Evolutionary conservation across 495 filamentous ascomycete species (phyloP), one percentile per base, ranked within the genome.

Genomic region (Aspergillus wentii): DNA sequence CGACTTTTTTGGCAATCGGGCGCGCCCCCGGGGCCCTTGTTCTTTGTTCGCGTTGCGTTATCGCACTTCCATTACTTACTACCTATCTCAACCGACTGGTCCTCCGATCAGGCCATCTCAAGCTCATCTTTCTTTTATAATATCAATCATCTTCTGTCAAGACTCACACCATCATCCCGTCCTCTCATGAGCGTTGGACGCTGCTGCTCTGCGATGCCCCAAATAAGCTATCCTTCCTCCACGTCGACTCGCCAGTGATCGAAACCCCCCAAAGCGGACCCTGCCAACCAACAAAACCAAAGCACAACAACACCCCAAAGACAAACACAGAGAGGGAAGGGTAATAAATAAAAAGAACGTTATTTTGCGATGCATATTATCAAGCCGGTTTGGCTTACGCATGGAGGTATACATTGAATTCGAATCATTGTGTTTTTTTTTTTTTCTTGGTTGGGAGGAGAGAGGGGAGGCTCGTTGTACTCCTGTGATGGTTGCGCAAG

Each of bases 361-460:
- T 29, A 19, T 38, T 48, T 56, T 51, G 52, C 61, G 42, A 88
- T 97, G 91, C 84, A 82, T 69, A 82, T 95, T 62, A 85, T 94
- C 61, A 92, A 90, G 72, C 91, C 91, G 41, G 76, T 81, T 44
- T 97, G 90, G 90, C 79, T 97, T 40, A 88, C 80, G 35, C 92
- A 95, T 71, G 84, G 83, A 68, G 86, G 87, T 89, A 71, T 46
- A 68, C 19, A 30, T 18, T 35, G 26, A 31, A 37, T 30, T 32
- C 33, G n/a, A n/a, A n/a, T n/a, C n/a, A n/a, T n/a, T n/a, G n/a
- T n/a, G n/a, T n/a, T n/a, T n/a, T n/a, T n/a, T 15, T 10, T 27
- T 43, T 32, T 28, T 46, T 47, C 44, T 56, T 44, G 23, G 26
- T 4, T 29, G 4, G 26, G 26, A 5, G 26, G 26, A 3, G 5